These are phyloP conservation scores for Oryza longistaminata DNA, from an alignment of 176 grass and related monocot genomes.

Conservation along the genomic window DNA sequence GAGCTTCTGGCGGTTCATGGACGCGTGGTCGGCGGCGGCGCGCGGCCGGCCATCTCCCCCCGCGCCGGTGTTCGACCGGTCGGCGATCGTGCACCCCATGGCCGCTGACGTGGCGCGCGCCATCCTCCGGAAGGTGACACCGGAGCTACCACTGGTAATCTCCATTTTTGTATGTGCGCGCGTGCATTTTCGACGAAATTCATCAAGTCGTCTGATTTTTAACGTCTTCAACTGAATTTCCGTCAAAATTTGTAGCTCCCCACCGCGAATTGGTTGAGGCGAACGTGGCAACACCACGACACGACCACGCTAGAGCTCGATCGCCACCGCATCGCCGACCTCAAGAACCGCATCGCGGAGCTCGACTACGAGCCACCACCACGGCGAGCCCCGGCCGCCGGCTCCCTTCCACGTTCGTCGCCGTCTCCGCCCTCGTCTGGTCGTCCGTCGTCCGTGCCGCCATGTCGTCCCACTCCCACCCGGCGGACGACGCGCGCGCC, in stretches of 20 bases:
- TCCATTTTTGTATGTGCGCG: no score
- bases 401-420: not conserved
- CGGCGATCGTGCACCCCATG: not conserved
- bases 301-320: not conserved
- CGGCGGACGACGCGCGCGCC: no score
- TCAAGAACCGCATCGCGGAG: not conserved
- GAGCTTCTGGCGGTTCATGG: conserved; percentile 48
- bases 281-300: not conserved
- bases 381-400: no score
- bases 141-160: not conserved
- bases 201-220: not conserved
- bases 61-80: not conserved
- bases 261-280: not conserved
- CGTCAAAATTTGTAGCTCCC: not conserved
- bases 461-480: not conserved
- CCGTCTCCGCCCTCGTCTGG: not conserved
- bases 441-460: not conserved
- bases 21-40: conserved; percentile 30
- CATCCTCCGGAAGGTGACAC: not conserved
- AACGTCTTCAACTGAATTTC: not conserved
- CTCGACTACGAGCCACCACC: not conserved
- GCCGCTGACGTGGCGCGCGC: not conserved
- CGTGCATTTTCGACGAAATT: not conserved
- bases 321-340: not conserved
- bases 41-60: not conserved